Evolutionary conservation across 2,329 filamentous ascomycete species (phyloP).

Genomic region (Beauveria caledonica): DNA sequence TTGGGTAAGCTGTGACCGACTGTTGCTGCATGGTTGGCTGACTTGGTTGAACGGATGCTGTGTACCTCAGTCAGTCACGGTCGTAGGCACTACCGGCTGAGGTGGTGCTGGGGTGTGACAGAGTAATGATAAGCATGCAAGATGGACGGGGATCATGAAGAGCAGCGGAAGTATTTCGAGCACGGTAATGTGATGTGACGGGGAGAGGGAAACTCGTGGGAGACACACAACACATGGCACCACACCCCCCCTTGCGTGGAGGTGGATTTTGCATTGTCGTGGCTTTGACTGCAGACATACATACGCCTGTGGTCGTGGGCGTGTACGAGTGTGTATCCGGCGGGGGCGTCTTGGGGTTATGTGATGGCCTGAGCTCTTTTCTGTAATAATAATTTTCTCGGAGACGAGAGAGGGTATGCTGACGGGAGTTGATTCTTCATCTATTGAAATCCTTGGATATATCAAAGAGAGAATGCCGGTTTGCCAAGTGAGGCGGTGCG

Average conservation of each 20-base stretch:
- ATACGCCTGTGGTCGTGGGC: not conserved
- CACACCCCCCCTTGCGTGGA: not conserved
- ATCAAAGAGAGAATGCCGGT: not conserved
- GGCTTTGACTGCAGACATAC: constrained; percentile 4
- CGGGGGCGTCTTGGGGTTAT: not conserved
- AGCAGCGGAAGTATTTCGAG: not conserved
- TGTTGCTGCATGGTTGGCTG: not conserved
- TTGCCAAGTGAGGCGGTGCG: constrained; percentile 2
- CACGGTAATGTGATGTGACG: not conserved
- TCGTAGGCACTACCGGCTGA: not conserved
- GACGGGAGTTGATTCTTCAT: too few relatives aligned
- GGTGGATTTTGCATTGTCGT: constrained; percentile 4
- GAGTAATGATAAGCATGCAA: not conserved
- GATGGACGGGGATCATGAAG: not conserved
- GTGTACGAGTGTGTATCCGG: not conserved
- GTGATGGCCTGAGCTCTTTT: not conserved
- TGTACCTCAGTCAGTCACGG: not conserved
- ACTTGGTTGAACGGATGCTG: not conserved
- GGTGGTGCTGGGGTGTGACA: not conserved
- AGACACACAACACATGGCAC: not conserved
- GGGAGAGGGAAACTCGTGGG: not conserved
- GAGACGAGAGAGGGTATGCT: too few relatives aligned
- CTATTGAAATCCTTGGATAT: too few relatives aligned
- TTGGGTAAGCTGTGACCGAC: not conserved
- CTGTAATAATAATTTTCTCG: too few relatives aligned